Conservation (phyloP, 179 eudicot genomes). For the Drosera spatulata region DNA sequence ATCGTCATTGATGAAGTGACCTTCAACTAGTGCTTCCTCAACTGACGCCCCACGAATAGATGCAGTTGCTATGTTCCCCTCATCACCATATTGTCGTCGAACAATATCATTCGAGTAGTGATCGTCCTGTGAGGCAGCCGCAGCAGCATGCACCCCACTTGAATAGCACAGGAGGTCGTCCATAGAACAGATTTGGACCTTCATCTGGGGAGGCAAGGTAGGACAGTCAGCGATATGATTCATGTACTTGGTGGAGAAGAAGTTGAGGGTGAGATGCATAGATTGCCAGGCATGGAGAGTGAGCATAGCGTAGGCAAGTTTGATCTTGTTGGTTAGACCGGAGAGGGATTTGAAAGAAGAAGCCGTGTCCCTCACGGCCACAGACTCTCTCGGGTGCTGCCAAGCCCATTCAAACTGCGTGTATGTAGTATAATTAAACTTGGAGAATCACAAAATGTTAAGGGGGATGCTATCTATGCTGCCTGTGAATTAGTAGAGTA, state of each 20-base stretch:
- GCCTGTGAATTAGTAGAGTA: background rate
- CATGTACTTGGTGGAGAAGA: slow-evolving; percentile 71
- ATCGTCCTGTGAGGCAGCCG: slow-evolving; percentile 13
- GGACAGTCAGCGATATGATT: slow-evolving; percentile 53
- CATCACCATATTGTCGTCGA: background rate
- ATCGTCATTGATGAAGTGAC: too few species aligned
- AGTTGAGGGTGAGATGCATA: slow-evolving; percentile 64
- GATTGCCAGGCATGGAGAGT: slow-evolving; percentile 68
- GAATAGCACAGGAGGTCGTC: slow-evolving; percentile 77
- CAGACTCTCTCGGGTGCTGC: slow-evolving; percentile 83
- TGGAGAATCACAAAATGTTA: too few species aligned
- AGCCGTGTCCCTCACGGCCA: slow-evolving; percentile 60
- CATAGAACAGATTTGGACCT: slow-evolving; percentile 50
- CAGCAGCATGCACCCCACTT: slow-evolving; percentile 1
- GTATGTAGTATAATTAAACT: too few species aligned
- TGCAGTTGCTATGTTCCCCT: too few species aligned
- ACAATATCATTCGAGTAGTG: slow-evolving; percentile 14
- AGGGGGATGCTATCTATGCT: too few species aligned
- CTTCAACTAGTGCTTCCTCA: too few species aligned
- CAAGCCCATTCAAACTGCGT: slow-evolving; percentile 98
- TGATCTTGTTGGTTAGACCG: slow-evolving; percentile 73
- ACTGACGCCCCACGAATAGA: too few species aligned
- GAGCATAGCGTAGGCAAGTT: slow-evolving; percentile 73
- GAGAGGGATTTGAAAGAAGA: slow-evolving; percentile 52
- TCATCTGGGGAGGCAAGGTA: slow-evolving; percentile 59